Base-by-base conservation (phyloP, 2,329 filamentous ascomycete genomes). In the Mycocentrospora acerina region DNA sequence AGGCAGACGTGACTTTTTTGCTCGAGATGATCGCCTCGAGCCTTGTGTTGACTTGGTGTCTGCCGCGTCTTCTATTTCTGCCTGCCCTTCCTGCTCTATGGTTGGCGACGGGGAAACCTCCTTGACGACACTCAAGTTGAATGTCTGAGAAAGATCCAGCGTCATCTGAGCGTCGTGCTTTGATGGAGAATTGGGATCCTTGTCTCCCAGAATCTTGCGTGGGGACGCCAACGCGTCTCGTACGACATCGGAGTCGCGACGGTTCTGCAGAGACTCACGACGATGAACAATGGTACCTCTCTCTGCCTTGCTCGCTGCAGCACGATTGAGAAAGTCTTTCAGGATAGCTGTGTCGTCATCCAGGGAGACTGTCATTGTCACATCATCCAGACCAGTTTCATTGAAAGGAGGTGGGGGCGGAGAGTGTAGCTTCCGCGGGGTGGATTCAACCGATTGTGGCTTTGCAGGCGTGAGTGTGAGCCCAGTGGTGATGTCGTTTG, bases 151-250 rank as follows among this genome's bases (percentile, higher is more conserved):
- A 9, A 66, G 46, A 33, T 65, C 60, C 12, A 66, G 37, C 3
- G 58, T 60, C 15, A 43, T 43, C n/a, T 64, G 59, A 25, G 51
- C 59, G 39, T 64, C 60, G 37, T 52, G 50, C 35, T 66, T 66
- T 11, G 69, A 67, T n/a, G 71, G 70, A 28, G 69, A 74, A 41
- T 76, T 75, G 19, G 70, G 67, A 41, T 76, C 73, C 49, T 74
- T 68, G 19, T 72, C 69, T 49, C 67, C 68, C 1, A 76, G 66
- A 4, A 68, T 63, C 35, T 67, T 66, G 15, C 67, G 66, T 14
- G 73, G 70, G 16, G 71, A 73, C 15, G 72, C 69, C 13, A 76
- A 60, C 8, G 73, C 73, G 35, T 71, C 64, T 19, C 71, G 67
- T 9, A 76, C 62, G 7, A 64, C 64, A 45, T 71, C 71, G 2